Conservation (phyloP, 2,329 filamentous ascomycete genomes). For the Hypoxylon sp. region DNA sequence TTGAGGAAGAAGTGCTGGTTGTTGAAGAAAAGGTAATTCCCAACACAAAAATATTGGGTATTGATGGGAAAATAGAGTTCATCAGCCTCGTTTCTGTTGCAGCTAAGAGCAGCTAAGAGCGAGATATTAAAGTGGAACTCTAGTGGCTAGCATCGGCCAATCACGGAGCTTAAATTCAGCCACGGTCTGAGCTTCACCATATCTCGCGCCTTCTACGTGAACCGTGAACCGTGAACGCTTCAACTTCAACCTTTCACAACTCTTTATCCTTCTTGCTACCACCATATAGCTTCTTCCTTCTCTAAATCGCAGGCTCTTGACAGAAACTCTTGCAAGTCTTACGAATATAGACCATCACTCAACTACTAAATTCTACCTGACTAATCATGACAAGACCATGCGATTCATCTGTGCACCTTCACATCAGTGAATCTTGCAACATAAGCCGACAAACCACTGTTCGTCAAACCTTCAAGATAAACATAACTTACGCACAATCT, state of each 20-base stretch:
- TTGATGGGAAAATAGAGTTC: conserved; percentile 22
- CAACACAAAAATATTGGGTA: conserved; percentile 10
- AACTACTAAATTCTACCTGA: background rate
- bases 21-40: conserved; percentile 5
- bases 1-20: background rate
- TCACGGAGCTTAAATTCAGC: conserved; percentile 14
- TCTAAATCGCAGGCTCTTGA: background rate
- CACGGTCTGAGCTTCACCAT: conserved; percentile 14
- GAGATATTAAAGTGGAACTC: conserved; percentile 30
- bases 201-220: conserved; percentile 2
- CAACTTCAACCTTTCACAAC: conserved; percentile 8
- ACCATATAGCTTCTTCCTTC: background rate
- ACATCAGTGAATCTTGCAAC: background rate
- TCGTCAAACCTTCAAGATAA: background rate
- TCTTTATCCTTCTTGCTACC: background rate
- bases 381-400: background rate
- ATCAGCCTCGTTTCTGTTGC: conserved; percentile 41
- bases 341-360: background rate
- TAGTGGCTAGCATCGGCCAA: conserved; percentile 13
- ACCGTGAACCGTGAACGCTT: conserved; percentile 4
- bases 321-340: background rate
- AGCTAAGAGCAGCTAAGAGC: conserved; percentile 21
- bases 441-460: background rate
- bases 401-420: background rate
- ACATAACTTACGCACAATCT: background rate